Conservation (phyloP, 2,329 filamentous ascomycete genomes). For the Neophaeococcomyces mojaviensis region DNA sequence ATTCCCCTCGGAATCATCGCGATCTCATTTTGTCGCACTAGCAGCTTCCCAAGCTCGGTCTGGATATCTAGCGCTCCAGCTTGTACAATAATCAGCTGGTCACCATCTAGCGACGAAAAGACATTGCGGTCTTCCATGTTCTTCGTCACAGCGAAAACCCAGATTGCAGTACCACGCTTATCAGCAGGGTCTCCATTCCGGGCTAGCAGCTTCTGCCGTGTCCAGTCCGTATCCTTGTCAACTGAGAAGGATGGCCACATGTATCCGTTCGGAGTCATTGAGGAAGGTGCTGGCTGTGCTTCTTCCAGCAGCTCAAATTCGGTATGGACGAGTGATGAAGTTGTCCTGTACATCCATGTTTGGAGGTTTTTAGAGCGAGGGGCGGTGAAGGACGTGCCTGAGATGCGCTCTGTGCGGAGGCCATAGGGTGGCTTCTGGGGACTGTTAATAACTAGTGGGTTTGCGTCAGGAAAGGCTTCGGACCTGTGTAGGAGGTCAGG, state of each 20-base stretch:
- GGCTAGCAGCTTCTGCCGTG: conserved; percentile 47
- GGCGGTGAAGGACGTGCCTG: conserved; percentile 52
- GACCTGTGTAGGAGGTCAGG: conserved; percentile 9
- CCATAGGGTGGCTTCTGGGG: conserved; percentile 32
- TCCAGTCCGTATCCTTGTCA: conserved; percentile 44
- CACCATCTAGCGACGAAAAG: conserved; percentile 58
- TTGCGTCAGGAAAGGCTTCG: conserved; percentile 33
- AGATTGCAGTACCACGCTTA: conserved; percentile 49
- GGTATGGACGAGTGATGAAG: conserved; percentile 48
- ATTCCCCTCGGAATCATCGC: conserved; percentile 60
- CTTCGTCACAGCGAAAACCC: conserved; percentile 49
- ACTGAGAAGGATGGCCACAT: conserved; percentile 33
- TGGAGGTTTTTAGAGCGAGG: conserved; percentile 51
- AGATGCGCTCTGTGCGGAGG: conserved; percentile 24
- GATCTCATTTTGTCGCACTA: conserved; percentile 62
- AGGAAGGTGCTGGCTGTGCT: conserved; percentile 31
- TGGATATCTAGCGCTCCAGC: conserved; percentile 59
- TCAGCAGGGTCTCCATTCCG: conserved; percentile 51
- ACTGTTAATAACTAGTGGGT: conserved; percentile 32
- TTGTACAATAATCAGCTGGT: conserved; percentile 59
- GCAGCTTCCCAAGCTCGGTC: conserved; percentile 58
- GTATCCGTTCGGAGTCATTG: conserved; percentile 24
- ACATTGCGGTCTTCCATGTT: conserved; percentile 47
- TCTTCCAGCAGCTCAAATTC: conserved; percentile 11
- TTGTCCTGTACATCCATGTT: conserved; percentile 51